Percentiles rank a stretch among this genome's conserved stretches.
These are phyloP conservation scores for Auricularia sp. DNA, from an alignment of 768 basidiomycete genomes.

Conservation along the genomic window DNA sequence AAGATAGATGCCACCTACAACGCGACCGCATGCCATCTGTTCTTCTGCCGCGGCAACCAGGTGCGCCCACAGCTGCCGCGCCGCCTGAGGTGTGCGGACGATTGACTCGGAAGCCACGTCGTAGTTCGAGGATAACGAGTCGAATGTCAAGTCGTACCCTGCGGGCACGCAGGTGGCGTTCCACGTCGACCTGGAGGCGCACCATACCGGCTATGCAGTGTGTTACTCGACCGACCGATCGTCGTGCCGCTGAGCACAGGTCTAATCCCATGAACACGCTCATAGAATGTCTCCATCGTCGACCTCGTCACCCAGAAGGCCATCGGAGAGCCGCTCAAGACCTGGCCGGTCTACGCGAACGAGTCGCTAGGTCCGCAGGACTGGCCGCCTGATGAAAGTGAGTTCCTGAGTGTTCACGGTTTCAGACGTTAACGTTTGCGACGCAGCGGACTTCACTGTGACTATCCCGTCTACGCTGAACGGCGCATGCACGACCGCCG, in stretches of 20 bases:
- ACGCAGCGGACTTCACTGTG: conserved; percentile 4
- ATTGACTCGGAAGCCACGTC: not conserved
- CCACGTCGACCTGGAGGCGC: conserved; percentile 3
- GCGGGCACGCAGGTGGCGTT: conserved; percentile 1
- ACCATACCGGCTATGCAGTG: conserved; percentile 6
- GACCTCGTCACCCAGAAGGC: conserved; percentile 2
- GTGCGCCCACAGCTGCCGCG: not conserved
- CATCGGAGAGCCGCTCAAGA: not conserved
- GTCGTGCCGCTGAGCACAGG: not conserved
- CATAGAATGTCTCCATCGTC: conserved; percentile 5
- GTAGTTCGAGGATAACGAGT: conserved; percentile 3
- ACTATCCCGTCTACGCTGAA: not conserved
- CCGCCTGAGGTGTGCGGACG: not conserved
- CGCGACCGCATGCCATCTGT: conserved; percentile 3
- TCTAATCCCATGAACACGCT: not conserved
- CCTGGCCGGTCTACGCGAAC: conserved; percentile 5
- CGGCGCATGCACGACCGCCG: not conserved
- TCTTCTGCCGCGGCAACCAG: conserved; percentile 1
- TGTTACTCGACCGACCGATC: not conserved
- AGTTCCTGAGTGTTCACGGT: not conserved
- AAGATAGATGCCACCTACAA: conserved; percentile 4
- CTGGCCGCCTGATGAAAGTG: conserved; percentile 4
- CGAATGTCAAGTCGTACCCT: not conserved
- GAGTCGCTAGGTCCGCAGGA: not conserved
- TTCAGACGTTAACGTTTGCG: not conserved